Evolutionary conservation across 2,329 filamentous ascomycete genomes (phyloP), one percentile per base, ranked within the genome.

Genomic region (Calonectria montana): DNA sequence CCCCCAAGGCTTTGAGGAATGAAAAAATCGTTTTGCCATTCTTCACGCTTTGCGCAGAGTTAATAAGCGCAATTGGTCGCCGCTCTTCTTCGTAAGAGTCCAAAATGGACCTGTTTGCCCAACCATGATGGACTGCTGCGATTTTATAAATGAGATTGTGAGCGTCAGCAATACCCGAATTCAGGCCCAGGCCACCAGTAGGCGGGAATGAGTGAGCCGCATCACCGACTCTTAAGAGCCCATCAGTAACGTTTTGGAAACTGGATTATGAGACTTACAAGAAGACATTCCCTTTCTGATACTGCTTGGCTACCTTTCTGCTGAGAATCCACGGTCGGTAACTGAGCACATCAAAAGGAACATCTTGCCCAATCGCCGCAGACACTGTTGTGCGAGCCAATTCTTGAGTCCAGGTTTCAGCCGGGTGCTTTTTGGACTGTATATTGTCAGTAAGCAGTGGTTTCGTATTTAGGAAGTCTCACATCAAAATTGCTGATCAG

Each of bases 401-500:
- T 16, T 65, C 31, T 39, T 70, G 53, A 23, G 55, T 50, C 68
- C 68, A 70, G 2, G 62, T 66, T 2, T 66, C 53, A 5, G 68
- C 68, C 3, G 68, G 62, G 12, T 70, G 63, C 25, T 61, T 61
- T 12, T 48, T 53, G 3, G 68, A 70, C 68, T 70, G 16, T 18
- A 8, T 1, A 13, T 7, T 15, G 29, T 15, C 29, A 16, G n/a
- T 65, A 29, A 48, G 29, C 10, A 16, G 25, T 5, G 13, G 8
- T 4, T 39, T 7, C 9, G 15, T 5, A 15, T 23, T n/a, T 47
- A 8, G 4, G 31, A 7, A 47, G 21, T 31, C 67, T 25, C 37
- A 62, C 67, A 43, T 86, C 84, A 65, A 86, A 85, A 57, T 86
- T 86, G 75, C 83, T 84, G 35, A 86, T 86, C 39, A 85, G 61